Percentiles rank a stretch among this genome's conserved stretches.
These are phyloP conservation scores for Dactylellina leptospora DNA, from an alignment of 2,329 filamentous ascomycete species.

Conservation along the genomic window DNA sequence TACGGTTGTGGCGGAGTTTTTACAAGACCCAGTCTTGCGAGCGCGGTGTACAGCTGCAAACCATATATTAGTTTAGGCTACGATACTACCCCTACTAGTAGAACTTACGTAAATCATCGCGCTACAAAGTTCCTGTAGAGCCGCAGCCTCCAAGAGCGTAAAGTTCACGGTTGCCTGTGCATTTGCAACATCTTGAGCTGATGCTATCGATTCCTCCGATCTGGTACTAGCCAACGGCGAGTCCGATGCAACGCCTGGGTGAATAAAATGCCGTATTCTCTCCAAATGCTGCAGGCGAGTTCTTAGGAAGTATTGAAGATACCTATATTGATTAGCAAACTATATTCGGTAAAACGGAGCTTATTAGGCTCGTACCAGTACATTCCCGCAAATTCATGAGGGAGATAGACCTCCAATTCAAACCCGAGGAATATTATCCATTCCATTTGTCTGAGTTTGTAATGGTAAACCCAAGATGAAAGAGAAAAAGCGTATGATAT, in stretches of 20 bases:
- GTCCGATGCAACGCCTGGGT: slow-evolving; percentile 35
- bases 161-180: slow-evolving; percentile 51
- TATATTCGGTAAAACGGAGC: slow-evolving; percentile 70
- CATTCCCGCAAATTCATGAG: slow-evolving; percentile 84
- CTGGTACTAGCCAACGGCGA: slow-evolving; percentile 55
- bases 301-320: slow-evolving; percentile 77
- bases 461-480: slow-evolving; percentile 86
- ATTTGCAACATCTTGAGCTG: slow-evolving; percentile 39
- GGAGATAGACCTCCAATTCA: slow-evolving; percentile 87
- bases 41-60: slow-evolving; percentile 75
- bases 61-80: slow-evolving; percentile 64
- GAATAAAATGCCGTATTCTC: slow-evolving; percentile 69
- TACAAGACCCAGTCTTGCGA: slow-evolving; percentile 69
- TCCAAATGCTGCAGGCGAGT: slow-evolving; percentile 75
- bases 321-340: slow-evolving; percentile 90
- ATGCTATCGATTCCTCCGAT: slow-evolving; percentile 55
- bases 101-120: slow-evolving; percentile 51
- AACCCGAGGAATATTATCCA: slow-evolving; percentile 91
- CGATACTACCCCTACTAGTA: slow-evolving; percentile 67
- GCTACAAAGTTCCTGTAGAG: slow-evolving; percentile 50
- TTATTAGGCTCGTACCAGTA: slow-evolving; percentile 71
- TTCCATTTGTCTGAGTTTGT: slow-evolving; percentile 89
- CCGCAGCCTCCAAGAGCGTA: slow-evolving; percentile 50
- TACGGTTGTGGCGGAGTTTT: slow-evolving; percentile 69
- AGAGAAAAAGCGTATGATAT: slow-evolving; percentile 75